Evolutionary conservation across 2,329 filamentous ascomycete species (phyloP).

Genomic region (Penicillium sp.): DNA sequence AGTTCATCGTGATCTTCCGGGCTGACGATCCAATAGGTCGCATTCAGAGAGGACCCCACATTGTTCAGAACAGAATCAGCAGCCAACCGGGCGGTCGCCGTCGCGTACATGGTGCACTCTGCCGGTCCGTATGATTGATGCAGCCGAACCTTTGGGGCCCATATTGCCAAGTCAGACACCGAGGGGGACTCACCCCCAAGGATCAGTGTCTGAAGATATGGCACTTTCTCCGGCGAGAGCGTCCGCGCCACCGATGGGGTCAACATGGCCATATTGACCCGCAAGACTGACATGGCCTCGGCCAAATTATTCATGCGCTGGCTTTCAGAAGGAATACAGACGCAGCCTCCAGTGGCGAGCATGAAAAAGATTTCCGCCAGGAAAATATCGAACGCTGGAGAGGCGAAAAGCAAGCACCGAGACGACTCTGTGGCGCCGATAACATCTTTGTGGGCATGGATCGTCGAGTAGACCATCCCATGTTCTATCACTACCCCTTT

Average conservation of each 20-base stretch:
- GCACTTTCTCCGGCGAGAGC: neutral
- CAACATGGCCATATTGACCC: slow-evolving; percentile 5
- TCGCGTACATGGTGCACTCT: slow-evolving; percentile 3
- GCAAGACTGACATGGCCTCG: neutral
- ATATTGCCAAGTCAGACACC: slow-evolving; percentile 2
- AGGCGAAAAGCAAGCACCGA: slow-evolving; percentile 12
- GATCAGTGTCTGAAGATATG: slow-evolving; percentile 1
- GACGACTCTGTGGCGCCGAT: neutral
- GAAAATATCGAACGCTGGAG: slow-evolving; percentile 9
- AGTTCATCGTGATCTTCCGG: slow-evolving; percentile 4
- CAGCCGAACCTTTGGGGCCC: neutral
- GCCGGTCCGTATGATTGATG: slow-evolving; percentile 6
- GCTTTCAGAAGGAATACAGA: slow-evolving; percentile 6
- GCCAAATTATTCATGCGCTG: slow-evolving; percentile 4
- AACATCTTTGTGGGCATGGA: slow-evolving; percentile 17
- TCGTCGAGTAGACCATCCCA: slow-evolving; percentile 21
- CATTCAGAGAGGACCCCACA: slow-evolving; percentile 2
- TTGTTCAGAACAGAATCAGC: neutral
- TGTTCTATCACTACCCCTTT: slow-evolving; percentile 9
- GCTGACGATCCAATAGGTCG: slow-evolving; percentile 3
- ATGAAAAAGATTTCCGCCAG: slow-evolving; percentile 2
- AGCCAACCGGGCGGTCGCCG: neutral
- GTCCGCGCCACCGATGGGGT: slow-evolving; percentile 6
- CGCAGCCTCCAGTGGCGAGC: neutral
- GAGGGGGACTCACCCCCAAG: slow-evolving; percentile 3